Evolutionary conservation across 495 filamentous ascomycete genomes (phyloP).

Genomic region (Penicillium malachiteum): DNA sequence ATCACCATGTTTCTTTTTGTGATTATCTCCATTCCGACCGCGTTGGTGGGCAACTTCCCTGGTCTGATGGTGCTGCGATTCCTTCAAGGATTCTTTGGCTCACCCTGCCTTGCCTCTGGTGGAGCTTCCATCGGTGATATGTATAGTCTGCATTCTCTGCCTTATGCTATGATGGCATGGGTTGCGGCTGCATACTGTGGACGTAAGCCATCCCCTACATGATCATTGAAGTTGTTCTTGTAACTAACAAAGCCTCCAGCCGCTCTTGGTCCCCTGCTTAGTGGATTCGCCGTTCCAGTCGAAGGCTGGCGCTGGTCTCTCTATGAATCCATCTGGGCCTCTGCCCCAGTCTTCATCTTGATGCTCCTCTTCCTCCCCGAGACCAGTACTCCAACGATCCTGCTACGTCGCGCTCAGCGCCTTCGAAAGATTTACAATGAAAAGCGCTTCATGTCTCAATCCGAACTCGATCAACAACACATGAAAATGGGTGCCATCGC

Average conservation of each 20-base stretch:
- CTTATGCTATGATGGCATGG: slow-evolving; percentile 55
- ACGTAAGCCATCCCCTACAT: slow-evolving; percentile 30
- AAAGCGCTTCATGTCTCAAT: slow-evolving; percentile 43
- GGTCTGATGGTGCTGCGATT: slow-evolving; percentile 53
- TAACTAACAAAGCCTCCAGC: slow-evolving; percentile 41
- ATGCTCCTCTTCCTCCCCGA: slow-evolving; percentile 59
- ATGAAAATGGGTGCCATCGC: slow-evolving; percentile 46
- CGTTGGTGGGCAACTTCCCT: slow-evolving; percentile 46
- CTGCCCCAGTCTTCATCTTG: slow-evolving; percentile 44
- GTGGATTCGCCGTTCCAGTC: slow-evolving; percentile 59
- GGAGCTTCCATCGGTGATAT: slow-evolving; percentile 56
- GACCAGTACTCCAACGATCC: slow-evolving; percentile 56
- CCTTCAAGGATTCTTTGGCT: slow-evolving; percentile 55
- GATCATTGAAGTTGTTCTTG: background rate
- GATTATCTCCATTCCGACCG: slow-evolving; percentile 47
- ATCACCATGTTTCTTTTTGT: slow-evolving; percentile 52
- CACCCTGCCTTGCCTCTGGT: slow-evolving; percentile 52
- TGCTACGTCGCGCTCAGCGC: slow-evolving; percentile 55
- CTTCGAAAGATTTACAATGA: slow-evolving; percentile 48
- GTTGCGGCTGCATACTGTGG: slow-evolving; percentile 52
- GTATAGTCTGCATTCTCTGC: slow-evolving; percentile 53
- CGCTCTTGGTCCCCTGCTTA: slow-evolving; percentile 61
- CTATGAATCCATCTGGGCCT: slow-evolving; percentile 52
- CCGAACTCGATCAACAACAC: slow-evolving; percentile 51
- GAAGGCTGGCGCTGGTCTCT: slow-evolving; percentile 54